A percentile compares a stretch with the other conserved stretches of the same genome.
Conservation (phyloP, 2,329 filamentous ascomycete species). For the Penicillium sp. region DNA sequence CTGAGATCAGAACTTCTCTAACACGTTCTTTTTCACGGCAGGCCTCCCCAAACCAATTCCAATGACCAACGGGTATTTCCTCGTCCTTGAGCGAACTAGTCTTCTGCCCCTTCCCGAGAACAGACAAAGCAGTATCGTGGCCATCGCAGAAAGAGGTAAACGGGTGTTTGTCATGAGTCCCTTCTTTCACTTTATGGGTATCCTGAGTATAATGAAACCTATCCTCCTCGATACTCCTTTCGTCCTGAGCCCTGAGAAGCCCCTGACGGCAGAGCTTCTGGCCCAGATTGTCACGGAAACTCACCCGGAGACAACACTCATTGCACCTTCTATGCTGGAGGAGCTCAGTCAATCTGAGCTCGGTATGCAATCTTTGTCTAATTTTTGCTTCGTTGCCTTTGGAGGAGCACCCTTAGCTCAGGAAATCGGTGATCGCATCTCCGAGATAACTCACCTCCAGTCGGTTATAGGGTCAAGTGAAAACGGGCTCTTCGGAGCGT, state of each 20-base stretch:
- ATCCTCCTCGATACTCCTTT: too few species aligned
- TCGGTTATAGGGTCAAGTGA: slow-evolving; percentile 9
- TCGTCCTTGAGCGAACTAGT: too few species aligned
- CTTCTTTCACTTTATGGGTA: too few species aligned
- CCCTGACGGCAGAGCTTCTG: background rate
- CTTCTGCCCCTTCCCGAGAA: too few species aligned
- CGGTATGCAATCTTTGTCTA: background rate
- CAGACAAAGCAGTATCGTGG: too few species aligned
- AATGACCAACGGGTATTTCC: too few species aligned
- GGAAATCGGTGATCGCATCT: background rate
- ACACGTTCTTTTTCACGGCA: background rate
- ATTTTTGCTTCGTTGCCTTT: background rate
- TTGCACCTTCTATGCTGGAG: background rate
- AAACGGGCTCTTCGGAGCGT: background rate
- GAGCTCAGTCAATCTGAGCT: background rate
- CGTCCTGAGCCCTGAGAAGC: background rate
- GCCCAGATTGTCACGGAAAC: background rate
- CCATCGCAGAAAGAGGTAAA: too few species aligned
- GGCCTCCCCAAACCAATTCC: slow-evolving; percentile 18
- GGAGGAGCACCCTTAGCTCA: background rate
- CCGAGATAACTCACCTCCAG: slow-evolving; percentile 2
- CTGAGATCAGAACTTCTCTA: too few species aligned
- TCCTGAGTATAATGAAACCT: too few species aligned
- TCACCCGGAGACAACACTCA: background rate
- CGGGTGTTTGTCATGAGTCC: too few species aligned